phyloP scores from a whole-genome alignment of 371 early-diverging fungal genomes.

The Circinella umbellata region DNA sequence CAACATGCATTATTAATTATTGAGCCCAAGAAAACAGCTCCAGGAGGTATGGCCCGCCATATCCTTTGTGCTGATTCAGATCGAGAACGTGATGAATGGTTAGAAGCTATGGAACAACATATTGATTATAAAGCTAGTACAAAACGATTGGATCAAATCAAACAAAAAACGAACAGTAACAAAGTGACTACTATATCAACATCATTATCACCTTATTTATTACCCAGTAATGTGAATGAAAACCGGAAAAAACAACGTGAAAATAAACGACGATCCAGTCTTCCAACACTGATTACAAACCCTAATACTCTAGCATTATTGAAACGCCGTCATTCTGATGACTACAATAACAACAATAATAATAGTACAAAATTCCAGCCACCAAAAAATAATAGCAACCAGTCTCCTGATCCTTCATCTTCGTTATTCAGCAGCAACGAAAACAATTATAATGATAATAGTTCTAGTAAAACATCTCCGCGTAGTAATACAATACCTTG shows the following conservation, averaged over 20 bases:
- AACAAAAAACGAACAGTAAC: slow-evolving; percentile 26
- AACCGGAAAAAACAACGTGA: neutral
- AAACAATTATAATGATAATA: neutral
- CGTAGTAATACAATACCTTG: neutral
- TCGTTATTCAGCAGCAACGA: too few species aligned
- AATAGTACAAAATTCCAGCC: too few species aligned
- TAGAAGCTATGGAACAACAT: slow-evolving; percentile 66
- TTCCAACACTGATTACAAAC: neutral
- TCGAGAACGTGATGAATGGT: slow-evolving; percentile 89
- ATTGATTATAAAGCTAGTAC: slow-evolving; percentile 36
- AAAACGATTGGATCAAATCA: slow-evolving; percentile 13
- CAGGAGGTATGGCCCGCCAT: slow-evolving; percentile 68
- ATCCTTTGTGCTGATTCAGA: slow-evolving; percentile 90
- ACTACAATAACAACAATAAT: neutral
- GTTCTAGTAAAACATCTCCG: neutral
- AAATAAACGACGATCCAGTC: neutral
- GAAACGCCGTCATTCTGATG: neutral
- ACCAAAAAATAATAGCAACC: neutral
- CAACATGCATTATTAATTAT: slow-evolving; percentile 82
- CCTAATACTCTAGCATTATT: neutral
- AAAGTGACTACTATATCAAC: slow-evolving; percentile 20
- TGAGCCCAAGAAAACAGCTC: slow-evolving; percentile 69
- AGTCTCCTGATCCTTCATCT: neutral
- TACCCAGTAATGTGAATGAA: neutral
- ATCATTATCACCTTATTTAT: neutral